A percentile compares a stretch with the other conserved stretches of the same genome.
Evolutionary conservation across 164 flowering plant species (phyloP).

Genomic region (Chimonanthus praecox): DNA sequence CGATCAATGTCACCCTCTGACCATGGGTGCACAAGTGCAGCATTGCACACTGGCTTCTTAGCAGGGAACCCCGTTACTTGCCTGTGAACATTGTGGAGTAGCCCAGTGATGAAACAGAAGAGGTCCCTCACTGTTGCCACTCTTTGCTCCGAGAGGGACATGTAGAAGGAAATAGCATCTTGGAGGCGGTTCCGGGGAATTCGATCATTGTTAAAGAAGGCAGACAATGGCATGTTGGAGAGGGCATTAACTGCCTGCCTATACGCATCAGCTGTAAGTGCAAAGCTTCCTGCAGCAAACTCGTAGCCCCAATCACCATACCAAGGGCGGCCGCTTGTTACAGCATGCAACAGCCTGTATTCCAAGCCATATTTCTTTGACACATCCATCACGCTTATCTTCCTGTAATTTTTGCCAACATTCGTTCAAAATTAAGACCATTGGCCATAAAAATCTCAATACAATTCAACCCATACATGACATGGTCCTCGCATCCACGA

Average conservation of each 20-base stretch:
- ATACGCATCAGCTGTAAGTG: slow-evolving; percentile 48
- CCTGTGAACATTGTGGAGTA: slow-evolving; percentile 35
- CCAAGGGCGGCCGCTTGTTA: slow-evolving; percentile 68
- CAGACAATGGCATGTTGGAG: slow-evolving; percentile 40
- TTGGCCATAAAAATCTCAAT: background rate
- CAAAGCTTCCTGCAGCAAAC: slow-evolving; percentile 81
- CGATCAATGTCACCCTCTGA: slow-evolving; percentile 40
- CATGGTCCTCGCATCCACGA: too few relatives aligned
- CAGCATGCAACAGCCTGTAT: slow-evolving; percentile 66
- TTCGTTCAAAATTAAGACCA: background rate
- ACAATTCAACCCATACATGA: too few relatives aligned
- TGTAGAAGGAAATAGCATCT: slow-evolving; percentile 49
- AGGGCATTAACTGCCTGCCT: slow-evolving; percentile 42
- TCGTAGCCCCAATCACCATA: slow-evolving; percentile 87
- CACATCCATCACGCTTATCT: slow-evolving; percentile 83
- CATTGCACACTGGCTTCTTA: slow-evolving; percentile 20
- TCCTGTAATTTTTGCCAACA: slow-evolving; percentile 34
- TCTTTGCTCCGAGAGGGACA: slow-evolving; percentile 44
- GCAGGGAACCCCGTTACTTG: slow-evolving; percentile 4
- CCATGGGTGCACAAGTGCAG: slow-evolving; percentile 39
- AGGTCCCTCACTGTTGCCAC: slow-evolving; percentile 54
- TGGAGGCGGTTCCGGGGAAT: slow-evolving; percentile 41
- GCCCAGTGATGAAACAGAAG: slow-evolving; percentile 40
- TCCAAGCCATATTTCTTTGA: slow-evolving; percentile 78
- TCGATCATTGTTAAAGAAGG: slow-evolving; percentile 28